Percentiles rank a stretch among this genome's conserved stretches.
Evolutionary conservation across 345 rosid genomes (phyloP).

Genomic region (Zanthoxylum bungeanum): DNA sequence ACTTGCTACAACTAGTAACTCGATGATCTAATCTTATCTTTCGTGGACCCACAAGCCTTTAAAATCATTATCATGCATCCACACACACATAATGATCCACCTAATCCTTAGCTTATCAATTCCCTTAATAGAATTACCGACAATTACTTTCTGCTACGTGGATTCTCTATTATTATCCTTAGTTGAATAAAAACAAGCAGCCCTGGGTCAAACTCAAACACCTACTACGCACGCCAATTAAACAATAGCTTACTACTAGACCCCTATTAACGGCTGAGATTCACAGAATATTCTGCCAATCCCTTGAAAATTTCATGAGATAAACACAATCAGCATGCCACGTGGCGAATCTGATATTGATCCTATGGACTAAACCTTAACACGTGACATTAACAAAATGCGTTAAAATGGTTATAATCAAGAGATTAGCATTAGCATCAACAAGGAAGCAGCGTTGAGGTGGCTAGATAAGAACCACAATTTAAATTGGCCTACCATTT

Average conservation of each 20-base stretch:
- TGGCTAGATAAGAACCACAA: constrained; percentile 39
- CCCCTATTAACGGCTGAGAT: background rate
- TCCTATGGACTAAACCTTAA: background rate
- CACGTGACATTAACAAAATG: background rate
- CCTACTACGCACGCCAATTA: background rate
- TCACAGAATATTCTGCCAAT: constrained; percentile 3
- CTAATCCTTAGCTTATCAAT: background rate
- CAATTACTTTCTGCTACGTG: background rate
- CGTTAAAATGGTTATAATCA: background rate
- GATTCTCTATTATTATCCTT: background rate
- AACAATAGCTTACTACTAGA: background rate
- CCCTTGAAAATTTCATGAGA: background rate
- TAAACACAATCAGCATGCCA: background rate
- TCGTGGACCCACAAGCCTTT: background rate
- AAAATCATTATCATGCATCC: background rate
- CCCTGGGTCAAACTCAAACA: background rate
- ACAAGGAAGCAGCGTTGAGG: constrained; percentile 25
- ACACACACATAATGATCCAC: background rate
- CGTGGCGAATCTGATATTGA: background rate
- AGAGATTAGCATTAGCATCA: constrained; percentile 3
- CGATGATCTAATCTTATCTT: background rate
- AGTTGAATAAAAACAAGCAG: background rate
- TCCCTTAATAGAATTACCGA: too few species aligned
- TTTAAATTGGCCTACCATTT: background rate
- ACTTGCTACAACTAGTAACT: background rate